A percentile compares a stretch with the other conserved stretches of the same genome.
phyloP scores from a whole-genome alignment of 371 early-diverging fungal species.

The Mucor piriformis region DNA sequence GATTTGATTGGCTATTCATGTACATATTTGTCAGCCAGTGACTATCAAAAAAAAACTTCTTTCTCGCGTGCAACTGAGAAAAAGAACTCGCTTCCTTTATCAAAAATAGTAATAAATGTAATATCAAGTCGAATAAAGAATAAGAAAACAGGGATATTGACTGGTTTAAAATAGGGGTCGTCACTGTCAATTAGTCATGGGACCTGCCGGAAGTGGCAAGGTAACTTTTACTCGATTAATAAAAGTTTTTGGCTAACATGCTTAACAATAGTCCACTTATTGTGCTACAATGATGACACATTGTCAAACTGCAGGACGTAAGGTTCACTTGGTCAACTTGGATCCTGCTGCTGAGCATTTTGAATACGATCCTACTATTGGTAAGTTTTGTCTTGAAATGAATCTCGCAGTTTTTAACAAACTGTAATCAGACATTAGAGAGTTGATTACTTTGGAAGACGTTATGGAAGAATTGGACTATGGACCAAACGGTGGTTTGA shows the following conservation, averaged over 20 bases:
- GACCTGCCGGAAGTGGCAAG: constrained; percentile 96
- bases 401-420: too few relatives aligned
- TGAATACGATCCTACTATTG: constrained; percentile 88
- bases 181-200: constrained; percentile 96
- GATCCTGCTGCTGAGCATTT: constrained; percentile 98
- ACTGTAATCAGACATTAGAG: constrained; percentile 73
- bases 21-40: not conserved
- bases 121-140: not conserved
- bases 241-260: not conserved
- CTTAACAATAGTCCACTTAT: constrained; percentile 82
- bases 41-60: not conserved
- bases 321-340: constrained; percentile 94
- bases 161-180: constrained; percentile 67
- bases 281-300: constrained; percentile 95
- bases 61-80: not conserved
- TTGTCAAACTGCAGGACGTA: constrained; percentile 77
- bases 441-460: constrained; percentile 95
- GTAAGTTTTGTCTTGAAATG: constrained; percentile 37
- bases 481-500: constrained; percentile 99
- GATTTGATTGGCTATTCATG: not conserved
- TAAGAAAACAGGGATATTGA: not conserved
- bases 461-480: constrained; percentile 97
- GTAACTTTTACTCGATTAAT: constrained; percentile 42
- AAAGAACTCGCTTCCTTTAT: too few relatives aligned
- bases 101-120: too few relatives aligned